These are phyloP conservation scores for Mortierella sp. DNA, from an alignment of 371 early-diverging fungal genomes.

Conservation along the genomic window DNA sequence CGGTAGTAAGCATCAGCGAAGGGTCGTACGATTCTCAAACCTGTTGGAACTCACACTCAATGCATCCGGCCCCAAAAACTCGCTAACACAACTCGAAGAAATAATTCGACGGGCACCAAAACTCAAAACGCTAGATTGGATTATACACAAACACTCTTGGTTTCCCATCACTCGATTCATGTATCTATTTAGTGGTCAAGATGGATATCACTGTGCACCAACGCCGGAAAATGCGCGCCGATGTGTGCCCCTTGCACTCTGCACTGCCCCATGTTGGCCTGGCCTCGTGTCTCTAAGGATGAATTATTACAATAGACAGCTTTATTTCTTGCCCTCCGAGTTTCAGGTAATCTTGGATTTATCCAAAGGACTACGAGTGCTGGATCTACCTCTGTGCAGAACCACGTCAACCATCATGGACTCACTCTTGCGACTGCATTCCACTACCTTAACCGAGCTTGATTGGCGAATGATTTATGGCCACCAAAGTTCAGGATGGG, in stretches of 20 bases:
- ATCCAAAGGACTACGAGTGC: background rate
- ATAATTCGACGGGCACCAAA: slow-evolving; percentile 3
- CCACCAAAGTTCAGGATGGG: background rate
- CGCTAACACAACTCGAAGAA: background rate
- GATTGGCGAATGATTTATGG: background rate
- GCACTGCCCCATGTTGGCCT: slow-evolving; percentile 8
- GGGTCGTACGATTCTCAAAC: background rate
- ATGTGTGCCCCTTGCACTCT: background rate
- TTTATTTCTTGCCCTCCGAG: background rate
- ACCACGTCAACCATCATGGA: background rate
- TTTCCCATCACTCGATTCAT: background rate
- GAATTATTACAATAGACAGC: background rate
- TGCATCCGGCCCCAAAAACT: background rate
- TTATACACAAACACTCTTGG: background rate
- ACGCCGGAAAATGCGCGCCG: background rate
- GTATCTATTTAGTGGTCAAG: background rate
- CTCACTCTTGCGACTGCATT: background rate
- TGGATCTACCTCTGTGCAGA: background rate
- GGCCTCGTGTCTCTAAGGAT: background rate
- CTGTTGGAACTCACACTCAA: background rate
- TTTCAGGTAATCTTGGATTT: background rate
- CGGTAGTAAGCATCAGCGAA: too few relatives aligned
- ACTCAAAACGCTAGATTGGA: background rate
- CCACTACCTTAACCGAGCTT: background rate
- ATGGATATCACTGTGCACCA: background rate